A percentile compares a stretch with the other conserved stretches of the same genome.
Evolutionary conservation across 495 filamentous ascomycete species (phyloP).

Genomic region (Elaphomyces granulatus): DNA sequence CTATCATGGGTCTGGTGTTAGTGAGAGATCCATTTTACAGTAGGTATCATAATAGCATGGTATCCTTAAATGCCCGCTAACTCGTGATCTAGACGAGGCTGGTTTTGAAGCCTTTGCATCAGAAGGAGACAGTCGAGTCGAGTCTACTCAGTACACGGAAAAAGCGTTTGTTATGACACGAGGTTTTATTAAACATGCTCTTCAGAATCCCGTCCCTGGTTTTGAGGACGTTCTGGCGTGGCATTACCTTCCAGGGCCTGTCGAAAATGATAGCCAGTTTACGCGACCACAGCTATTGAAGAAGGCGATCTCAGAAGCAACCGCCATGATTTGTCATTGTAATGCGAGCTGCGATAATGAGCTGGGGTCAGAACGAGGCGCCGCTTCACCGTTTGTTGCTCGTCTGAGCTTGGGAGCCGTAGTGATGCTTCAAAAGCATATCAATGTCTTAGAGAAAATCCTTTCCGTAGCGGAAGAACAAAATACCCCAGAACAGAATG

Average conservation of each 20-base stretch:
- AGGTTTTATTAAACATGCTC: constrained; percentile 36
- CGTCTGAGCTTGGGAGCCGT: constrained; percentile 26
- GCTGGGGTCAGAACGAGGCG: neutral
- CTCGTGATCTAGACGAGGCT: constrained; percentile 35
- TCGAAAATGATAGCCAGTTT: neutral
- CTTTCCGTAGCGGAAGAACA: neutral
- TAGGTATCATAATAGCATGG: too few species aligned
- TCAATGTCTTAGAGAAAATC: constrained; percentile 12
- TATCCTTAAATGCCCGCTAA: constrained; percentile 10
- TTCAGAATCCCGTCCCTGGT: constrained; percentile 26
- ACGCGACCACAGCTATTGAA: constrained; percentile 21
- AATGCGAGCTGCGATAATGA: constrained; percentile 7
- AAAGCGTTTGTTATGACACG: constrained; percentile 39
- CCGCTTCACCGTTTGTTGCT: constrained; percentile 11
- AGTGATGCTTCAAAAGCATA: constrained; percentile 16
- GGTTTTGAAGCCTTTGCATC: constrained; percentile 36
- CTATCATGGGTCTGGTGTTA: constrained; percentile 44
- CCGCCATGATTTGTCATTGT: constrained; percentile 19
- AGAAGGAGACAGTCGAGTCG: constrained; percentile 27
- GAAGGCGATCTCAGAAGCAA: constrained; percentile 21
- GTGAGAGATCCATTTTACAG: constrained; percentile 48
- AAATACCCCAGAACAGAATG: too few species aligned
- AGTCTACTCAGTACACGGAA: constrained; percentile 40
- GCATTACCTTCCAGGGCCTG: constrained; percentile 30
- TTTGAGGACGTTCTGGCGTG: constrained; percentile 36